Evolutionary conservation across 2,329 filamentous ascomycete genomes (phyloP).

Genomic region (Paecilomyces niveus): DNA sequence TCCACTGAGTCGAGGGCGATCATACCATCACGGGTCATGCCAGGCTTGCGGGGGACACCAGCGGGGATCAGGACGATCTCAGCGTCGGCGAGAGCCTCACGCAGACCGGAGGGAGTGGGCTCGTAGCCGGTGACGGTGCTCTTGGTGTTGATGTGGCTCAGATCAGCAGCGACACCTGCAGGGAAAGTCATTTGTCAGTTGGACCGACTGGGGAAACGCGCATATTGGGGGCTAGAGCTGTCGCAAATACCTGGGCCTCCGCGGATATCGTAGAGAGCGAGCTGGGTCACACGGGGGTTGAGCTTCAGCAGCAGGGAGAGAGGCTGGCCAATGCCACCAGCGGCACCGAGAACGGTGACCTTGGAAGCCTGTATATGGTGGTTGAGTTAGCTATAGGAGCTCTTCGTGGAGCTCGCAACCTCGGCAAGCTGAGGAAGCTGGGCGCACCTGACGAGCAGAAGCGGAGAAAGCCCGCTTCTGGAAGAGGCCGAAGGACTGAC

Average conservation of each 20-base stretch:
- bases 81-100: slow-evolving; percentile 71
- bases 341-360: slow-evolving; percentile 93
- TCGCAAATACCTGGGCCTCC: slow-evolving; percentile 69
- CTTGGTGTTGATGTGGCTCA: slow-evolving; percentile 99
- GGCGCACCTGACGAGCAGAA: slow-evolving; percentile 66
- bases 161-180: slow-evolving; percentile 90
- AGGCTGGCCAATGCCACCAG: slow-evolving; percentile 96
- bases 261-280: slow-evolving; percentile 96
- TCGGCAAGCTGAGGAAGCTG: slow-evolving; percentile 1
- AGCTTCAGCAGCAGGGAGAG: slow-evolving; percentile 97
- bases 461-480: slow-evolving; percentile 77
- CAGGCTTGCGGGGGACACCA: slow-evolving; percentile 97
- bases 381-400: neutral
- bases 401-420: neutral
- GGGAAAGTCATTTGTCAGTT: slow-evolving; percentile 8
- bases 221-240: slow-evolving; percentile 19
- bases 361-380: slow-evolving; percentile 67
- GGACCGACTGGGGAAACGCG: neutral
- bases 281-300: slow-evolving; percentile 87
- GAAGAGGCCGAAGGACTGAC: slow-evolving; percentile 47
- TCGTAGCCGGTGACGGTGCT: slow-evolving; percentile 87
- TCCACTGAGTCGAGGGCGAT: neutral
- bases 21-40: slow-evolving; percentile 92
- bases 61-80: slow-evolving; percentile 97
- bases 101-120: slow-evolving; percentile 66